Base-by-base conservation (phyloP, 805 yeast genomes). In the Cyberlindnera misumaiensis region DNA sequence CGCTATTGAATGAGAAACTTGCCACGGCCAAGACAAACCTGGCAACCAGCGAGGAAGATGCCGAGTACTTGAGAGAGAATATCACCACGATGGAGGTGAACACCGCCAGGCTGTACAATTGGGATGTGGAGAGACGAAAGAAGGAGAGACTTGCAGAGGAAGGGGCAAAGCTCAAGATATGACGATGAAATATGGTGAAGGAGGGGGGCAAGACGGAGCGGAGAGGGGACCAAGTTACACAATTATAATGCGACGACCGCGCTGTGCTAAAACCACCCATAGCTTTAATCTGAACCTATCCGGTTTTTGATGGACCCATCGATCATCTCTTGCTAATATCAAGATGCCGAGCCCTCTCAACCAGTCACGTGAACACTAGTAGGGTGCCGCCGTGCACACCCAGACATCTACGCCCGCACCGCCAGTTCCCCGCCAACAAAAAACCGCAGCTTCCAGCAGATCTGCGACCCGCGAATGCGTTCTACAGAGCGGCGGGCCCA, bases 31-130 rank as follows among this genome's bases (percentile, higher is more conserved):
- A 73, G 48, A 65, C 70, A 29, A 81, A 75, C 46, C 70, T 77
- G 49, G 57, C 63, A 17, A 66, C 70, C 32, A 82, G 94, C 28
- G 77, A 84, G 48, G 95, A 84, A 46, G 98, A 87, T 56, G 71
- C 84, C 44, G 95, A 85, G 53, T 88, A 79, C 48, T 68, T 81
- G 44, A 75, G 93, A 47, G 93, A 84, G 48, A 88, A 88, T 52
- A 89, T 90, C 45, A 93, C 98, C 12, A 90, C 97, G 3, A 86
- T 93, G 89, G 97, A 93, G 60, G 98, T 93, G 36, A 93, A 93
- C 57, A 87, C 95, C 13, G 97, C 98, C 1, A 73, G 98, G 47
- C 70, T 84, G 56, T 85, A 84, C 57, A 85, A 85, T 53, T 84
- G 90, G 89, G 94, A 83, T 56, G 90, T 85, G 9, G 84, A 81